phyloP scores from a whole-genome alignment of 345 rosid genomes.

The Pugionium dolabratum region DNA sequence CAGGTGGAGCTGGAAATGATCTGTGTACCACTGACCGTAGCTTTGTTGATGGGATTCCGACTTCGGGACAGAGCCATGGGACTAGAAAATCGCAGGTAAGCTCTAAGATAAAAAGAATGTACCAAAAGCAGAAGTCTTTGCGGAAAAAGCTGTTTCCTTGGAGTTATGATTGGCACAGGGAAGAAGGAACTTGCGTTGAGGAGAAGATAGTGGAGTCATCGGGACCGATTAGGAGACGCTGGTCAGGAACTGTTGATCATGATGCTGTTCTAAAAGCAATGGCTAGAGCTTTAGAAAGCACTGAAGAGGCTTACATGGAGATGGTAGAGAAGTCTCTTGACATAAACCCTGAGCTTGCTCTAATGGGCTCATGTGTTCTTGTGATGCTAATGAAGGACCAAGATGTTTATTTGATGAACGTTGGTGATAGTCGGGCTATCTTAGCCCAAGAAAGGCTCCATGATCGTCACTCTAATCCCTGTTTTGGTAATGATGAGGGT shows the following conservation, averaged over 20 bases:
- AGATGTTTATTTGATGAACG: constrained; percentile 95
- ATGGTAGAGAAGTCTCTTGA: constrained; percentile 89
- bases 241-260: constrained; percentile 73
- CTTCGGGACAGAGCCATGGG: constrained; percentile 52
- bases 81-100: constrained; percentile 56
- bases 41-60: constrained; percentile 40
- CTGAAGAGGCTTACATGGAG: constrained; percentile 91
- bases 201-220: constrained; percentile 65
- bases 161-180: constrained; percentile 97
- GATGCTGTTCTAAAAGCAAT: constrained; percentile 85
- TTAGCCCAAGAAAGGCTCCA: constrained; percentile 87
- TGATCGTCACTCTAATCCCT: constrained; percentile 71
- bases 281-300: constrained; percentile 65
- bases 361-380: constrained; percentile 96
- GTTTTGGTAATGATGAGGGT: constrained; percentile 67
- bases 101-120: constrained; percentile 68
- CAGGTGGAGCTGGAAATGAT: constrained; percentile 61
- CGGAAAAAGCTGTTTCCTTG: constrained; percentile 94
- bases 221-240: constrained; percentile 79
- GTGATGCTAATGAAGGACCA: constrained; percentile 97
- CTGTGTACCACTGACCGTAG: constrained; percentile 42
- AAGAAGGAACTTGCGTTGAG: constrained; percentile 55
- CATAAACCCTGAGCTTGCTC: constrained; percentile 83
- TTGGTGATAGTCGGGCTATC: constrained; percentile 89
- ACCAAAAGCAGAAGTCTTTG: constrained; percentile 79